Evolutionary conservation across 176 grass and related monocot species (phyloP).

Genomic region (Juncus inflexus): DNA sequence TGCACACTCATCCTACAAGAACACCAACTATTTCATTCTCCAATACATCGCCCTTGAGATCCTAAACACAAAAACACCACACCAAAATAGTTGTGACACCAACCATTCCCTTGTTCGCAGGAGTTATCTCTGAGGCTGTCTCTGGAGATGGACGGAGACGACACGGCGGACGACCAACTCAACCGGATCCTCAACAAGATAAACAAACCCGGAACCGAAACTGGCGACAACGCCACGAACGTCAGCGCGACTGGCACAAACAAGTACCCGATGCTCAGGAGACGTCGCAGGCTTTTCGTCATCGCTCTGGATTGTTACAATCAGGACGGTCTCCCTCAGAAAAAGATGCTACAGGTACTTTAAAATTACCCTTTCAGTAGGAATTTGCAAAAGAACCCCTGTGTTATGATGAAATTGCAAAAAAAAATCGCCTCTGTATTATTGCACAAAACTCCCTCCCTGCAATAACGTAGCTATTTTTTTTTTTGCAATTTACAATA

Average conservation of each 20-base stretch:
- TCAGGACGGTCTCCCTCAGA: conserved; percentile 51
- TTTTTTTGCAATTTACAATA: too few species aligned
- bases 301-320: conserved; percentile 78
- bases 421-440: too few species aligned
- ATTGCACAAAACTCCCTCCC: too few species aligned
- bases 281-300: conserved; percentile 71
- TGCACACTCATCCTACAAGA: too few species aligned
- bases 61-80: too few species aligned
- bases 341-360: conserved; percentile 53
- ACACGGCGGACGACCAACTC: conserved; percentile 28
- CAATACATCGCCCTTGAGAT: too few species aligned
- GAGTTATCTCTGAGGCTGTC: conserved; percentile 83
- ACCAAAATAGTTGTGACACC: background rate
- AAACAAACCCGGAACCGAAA: conserved; percentile 31
- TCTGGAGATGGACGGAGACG: conserved; percentile 58
- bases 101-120: background rate
- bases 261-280: conserved; percentile 73
- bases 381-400: too few species aligned
- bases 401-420: too few species aligned
- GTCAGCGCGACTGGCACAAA: conserved; percentile 33
- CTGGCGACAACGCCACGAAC: conserved; percentile 30
- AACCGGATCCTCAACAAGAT: conserved; percentile 85
- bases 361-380: background rate
- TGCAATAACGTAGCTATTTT: too few species aligned
- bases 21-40: too few species aligned